A percentile compares a stretch with the other conserved stretches of the same genome.
Conservation (phyloP, 2,329 filamentous ascomycete species). For the Tolypocladium capitatum region DNA sequence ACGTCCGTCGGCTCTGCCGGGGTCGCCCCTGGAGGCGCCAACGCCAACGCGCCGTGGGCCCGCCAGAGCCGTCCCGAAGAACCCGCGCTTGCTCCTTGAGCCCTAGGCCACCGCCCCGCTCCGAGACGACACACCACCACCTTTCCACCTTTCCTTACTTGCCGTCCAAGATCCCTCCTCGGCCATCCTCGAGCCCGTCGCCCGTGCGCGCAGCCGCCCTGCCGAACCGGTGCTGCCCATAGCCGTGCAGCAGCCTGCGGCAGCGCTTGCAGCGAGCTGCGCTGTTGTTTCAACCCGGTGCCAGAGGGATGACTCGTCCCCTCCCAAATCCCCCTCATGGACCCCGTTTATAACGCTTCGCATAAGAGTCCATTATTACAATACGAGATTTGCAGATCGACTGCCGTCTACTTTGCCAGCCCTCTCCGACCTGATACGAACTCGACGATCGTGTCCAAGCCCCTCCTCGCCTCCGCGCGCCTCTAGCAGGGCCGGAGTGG, state of each 20-base stretch:
- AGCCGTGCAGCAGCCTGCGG: too few species aligned
- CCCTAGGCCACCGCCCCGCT: neutral
- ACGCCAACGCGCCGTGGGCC: too few species aligned
- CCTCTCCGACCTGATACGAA: neutral
- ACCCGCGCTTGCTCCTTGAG: neutral
- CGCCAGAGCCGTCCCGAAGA: neutral
- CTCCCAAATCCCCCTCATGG: neutral
- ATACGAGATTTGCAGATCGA: too few species aligned
- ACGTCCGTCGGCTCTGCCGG: neutral
- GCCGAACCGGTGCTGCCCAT: too few species aligned
- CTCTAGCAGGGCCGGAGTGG: neutral
- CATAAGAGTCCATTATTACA: too few species aligned
- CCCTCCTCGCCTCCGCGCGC: neutral
- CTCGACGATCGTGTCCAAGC: neutral
- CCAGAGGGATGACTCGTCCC: neutral
- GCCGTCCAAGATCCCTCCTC: neutral
- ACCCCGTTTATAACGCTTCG: too few species aligned
- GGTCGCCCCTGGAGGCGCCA: too few species aligned
- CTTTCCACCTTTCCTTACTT: too few species aligned
- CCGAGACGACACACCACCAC: neutral
- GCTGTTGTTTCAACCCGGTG: neutral
- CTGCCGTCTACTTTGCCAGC: neutral
- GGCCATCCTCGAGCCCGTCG: neutral
- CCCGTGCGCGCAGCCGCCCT: neutral
- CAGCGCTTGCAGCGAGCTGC: neutral